Evolutionary conservation across 495 filamentous ascomycete species (phyloP).

Genomic region (Poronia punctata): DNA sequence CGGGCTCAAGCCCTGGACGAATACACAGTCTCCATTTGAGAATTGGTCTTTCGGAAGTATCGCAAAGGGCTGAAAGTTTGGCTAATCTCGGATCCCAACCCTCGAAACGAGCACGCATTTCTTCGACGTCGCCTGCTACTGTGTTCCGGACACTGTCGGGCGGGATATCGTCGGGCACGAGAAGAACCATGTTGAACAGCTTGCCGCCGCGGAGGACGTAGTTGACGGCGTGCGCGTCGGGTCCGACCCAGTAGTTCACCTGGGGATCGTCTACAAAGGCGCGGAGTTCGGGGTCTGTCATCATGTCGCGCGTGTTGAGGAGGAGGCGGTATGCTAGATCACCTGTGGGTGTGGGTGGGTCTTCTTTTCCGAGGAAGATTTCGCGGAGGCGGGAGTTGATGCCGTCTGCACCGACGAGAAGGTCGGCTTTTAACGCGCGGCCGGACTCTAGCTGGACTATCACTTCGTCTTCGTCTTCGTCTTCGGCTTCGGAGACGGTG

Average conservation of each 20-base stretch:
- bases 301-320: slow-evolving; percentile 47
- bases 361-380: slow-evolving; percentile 36
- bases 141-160: slow-evolving; percentile 39
- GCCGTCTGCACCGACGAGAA: slow-evolving; percentile 55
- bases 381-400: slow-evolving; percentile 47
- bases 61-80: slow-evolving; percentile 41
- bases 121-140: slow-evolving; percentile 51
- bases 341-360: slow-evolving; percentile 49
- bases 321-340: slow-evolving; percentile 63
- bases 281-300: slow-evolving; percentile 43
- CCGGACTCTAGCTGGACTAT: slow-evolving; percentile 27
- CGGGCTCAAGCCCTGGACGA: slow-evolving; percentile 40
- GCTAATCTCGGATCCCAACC: slow-evolving; percentile 53
- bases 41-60: slow-evolving; percentile 38
- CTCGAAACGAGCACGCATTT: slow-evolving; percentile 57
- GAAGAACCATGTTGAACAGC: slow-evolving; percentile 61
- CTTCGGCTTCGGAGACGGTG: slow-evolving; percentile 14
- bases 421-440: slow-evolving; percentile 34
- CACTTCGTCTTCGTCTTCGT: slow-evolving; percentile 22
- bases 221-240: slow-evolving; percentile 55
- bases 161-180: slow-evolving; percentile 64
- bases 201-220: slow-evolving; percentile 56
- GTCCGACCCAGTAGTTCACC: slow-evolving; percentile 63
- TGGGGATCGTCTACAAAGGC: slow-evolving; percentile 45
- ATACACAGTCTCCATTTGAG: slow-evolving; percentile 66